Conservation (phyloP, 2,329 filamentous ascomycete genomes). For the Xylariaceae sp. region DNA sequence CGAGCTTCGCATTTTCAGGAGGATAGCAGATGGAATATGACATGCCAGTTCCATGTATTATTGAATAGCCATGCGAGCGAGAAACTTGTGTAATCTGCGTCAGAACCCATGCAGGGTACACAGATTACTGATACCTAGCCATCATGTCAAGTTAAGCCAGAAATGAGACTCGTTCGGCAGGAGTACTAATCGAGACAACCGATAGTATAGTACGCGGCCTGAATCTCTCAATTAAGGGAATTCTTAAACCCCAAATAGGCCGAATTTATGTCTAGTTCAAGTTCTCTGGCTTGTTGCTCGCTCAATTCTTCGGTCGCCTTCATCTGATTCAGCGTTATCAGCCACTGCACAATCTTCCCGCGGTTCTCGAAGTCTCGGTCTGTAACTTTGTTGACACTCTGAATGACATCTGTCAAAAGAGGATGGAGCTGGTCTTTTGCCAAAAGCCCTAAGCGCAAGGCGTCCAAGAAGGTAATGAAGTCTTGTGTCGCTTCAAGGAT, state of each 20-base stretch:
- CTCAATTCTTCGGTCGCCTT: constrained; percentile 88
- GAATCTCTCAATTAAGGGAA: constrained; percentile 51
- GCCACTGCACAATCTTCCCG: constrained; percentile 97
- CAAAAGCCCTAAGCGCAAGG: constrained; percentile 85
- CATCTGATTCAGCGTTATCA: constrained; percentile 98
- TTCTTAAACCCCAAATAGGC: constrained; percentile 94
- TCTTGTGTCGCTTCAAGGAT: constrained; percentile 94
- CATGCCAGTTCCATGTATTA: not conserved
- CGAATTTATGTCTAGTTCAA: constrained; percentile 91
- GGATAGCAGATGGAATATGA: not conserved
- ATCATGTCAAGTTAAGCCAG: not conserved
- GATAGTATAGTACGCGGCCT: constrained; percentile 9
- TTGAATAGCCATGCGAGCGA: not conserved
- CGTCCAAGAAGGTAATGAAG: constrained; percentile 97
- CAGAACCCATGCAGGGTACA: not conserved
- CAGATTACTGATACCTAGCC: not conserved
- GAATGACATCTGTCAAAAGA: constrained; percentile 90
- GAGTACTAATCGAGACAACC: not conserved
- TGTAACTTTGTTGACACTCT: constrained; percentile 95
- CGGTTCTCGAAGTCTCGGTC: constrained; percentile 93
- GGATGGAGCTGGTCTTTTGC: constrained; percentile 98
- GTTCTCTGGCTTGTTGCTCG: constrained; percentile 83
- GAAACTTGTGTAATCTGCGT: not conserved
- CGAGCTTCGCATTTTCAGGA: not conserved
- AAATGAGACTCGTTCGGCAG: not conserved